Base-by-base conservation (phyloP, 495 filamentous ascomycete species). In the Penicillium egyptiacum region DNA sequence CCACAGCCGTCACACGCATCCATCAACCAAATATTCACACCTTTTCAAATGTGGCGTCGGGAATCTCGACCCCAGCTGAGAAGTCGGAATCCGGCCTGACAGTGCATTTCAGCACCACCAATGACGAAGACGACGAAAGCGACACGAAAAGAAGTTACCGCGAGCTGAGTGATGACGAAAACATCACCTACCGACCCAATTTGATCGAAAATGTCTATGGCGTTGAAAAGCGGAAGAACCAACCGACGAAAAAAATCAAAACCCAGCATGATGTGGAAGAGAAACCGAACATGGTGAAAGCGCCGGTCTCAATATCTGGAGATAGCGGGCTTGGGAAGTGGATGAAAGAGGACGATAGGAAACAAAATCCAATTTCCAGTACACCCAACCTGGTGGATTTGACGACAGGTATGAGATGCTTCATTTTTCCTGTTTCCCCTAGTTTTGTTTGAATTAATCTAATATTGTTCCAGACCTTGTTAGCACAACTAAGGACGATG, bases 191-290 rank as follows among this genome's bases (percentile, higher is more conserved):
- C 19, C 67, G 68, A 31, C 66, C 72, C 16, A 74, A 62, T 48
- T 39, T 81, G 17, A 79, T 94, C 56, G 90, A 93, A 66, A 76
- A 81, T 30, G 71, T 92, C 62, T 88, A 93, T 63, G 85, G 84
- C 51, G 86, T 93, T 17, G 80, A 86, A 53, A 74, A 84, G 14
- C 86, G 91, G 3, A 72, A 73, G 26, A 75, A 78, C 28, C 75
- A 79, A 10, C 85, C 88, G 0, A 75, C 81, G 53, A 94, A 92
- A 69, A 84, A 83, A 46, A 70, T 85, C 40, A 92, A 86, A 66
- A 72, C 78, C 19, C 76, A 28, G 17, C 39, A 80, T 8, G 62
- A 71, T 3, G 50, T 54, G 28, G 56, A 58, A 37, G 70, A 76
- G 17, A 79, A 80, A 50, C 67, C 81, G 22, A 72, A 71, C 5